Evolutionary conservation across 2,329 filamentous ascomycete species (phyloP).

Genomic region (Cercospora sp.): DNA sequence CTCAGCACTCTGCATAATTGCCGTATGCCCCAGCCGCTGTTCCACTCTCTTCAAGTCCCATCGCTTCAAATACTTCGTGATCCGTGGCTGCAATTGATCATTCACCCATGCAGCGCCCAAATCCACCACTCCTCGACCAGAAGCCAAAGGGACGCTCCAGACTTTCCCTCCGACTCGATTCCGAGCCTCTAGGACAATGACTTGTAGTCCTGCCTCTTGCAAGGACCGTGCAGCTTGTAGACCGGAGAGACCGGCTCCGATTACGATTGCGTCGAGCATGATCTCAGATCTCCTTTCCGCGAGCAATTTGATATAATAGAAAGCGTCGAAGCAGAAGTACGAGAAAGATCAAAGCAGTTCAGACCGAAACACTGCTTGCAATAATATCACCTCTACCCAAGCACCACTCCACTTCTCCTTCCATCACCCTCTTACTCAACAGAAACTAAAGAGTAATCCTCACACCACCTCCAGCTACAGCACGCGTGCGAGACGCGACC

Average conservation of each 20-base stretch:
- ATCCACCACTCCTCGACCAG: constrained; percentile 45
- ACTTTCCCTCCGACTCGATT: constrained; percentile 36
- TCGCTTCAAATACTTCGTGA: background rate
- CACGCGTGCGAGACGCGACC: constrained; percentile 1
- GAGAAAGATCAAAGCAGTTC: no score
- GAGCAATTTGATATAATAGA: background rate
- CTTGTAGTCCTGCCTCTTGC: constrained; percentile 25
- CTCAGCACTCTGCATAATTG: constrained; percentile 2
- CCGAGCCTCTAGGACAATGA: constrained; percentile 34
- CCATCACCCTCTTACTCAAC: background rate
- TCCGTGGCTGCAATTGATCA: constrained; percentile 51
- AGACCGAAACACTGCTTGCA: no score
- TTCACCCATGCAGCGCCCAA: constrained; percentile 62
- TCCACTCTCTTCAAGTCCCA: constrained; percentile 2
- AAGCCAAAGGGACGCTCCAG: constrained; percentile 6
- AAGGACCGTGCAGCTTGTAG: constrained; percentile 30
- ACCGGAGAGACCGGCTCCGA: constrained; percentile 34
- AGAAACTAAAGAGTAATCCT: background rate
- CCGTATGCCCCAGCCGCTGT: constrained; percentile 8
- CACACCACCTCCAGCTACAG: constrained; percentile 5
- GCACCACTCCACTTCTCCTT: background rate
- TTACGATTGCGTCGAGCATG: constrained; percentile 18
- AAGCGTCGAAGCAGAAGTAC: no score
- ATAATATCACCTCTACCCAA: no score
- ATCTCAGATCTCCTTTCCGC: background rate